A percentile compares a stretch with the other conserved stretches of the same genome.
Conservation (phyloP, 148 eudicot genomes). For the Cornus controversa region DNA sequence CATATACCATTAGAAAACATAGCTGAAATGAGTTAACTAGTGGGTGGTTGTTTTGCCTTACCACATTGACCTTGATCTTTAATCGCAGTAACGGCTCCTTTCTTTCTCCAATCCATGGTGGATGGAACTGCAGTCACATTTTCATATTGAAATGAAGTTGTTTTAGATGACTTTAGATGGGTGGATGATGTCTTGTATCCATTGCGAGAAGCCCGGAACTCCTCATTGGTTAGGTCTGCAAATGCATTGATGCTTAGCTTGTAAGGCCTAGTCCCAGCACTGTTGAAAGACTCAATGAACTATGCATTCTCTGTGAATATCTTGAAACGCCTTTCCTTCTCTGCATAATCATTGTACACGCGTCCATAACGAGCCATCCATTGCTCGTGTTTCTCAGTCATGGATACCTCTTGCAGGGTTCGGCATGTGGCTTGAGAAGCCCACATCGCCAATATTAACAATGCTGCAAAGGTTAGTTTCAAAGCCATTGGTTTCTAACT, state of each 20-base stretch:
- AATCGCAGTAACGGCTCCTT: constrained; percentile 52
- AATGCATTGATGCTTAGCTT: constrained; percentile 40
- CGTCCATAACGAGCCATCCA: constrained; percentile 17
- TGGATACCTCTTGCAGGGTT: constrained; percentile 1
- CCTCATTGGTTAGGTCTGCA: constrained; percentile 47
- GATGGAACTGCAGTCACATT: constrained; percentile 31
- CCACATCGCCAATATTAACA: constrained; percentile 6
- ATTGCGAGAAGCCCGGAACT: constrained; percentile 39
- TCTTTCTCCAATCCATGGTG: constrained; percentile 49
- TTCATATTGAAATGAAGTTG: constrained; percentile 38
- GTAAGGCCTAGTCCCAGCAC: constrained; percentile 5
- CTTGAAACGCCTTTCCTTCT: constrained; percentile 16
- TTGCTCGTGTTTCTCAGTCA: constrained; percentile 8
- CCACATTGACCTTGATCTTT: constrained; percentile 62
- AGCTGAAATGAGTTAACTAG: too few species aligned
- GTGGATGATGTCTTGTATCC: constrained; percentile 28
- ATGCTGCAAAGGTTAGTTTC: constrained; percentile 2
- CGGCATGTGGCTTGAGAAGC: constrained; percentile 16
- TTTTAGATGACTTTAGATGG: constrained; percentile 7
- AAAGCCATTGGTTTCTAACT: constrained; percentile 8
- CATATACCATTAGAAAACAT: too few species aligned
- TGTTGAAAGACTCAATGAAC: constrained; percentile 15
- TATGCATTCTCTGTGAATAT: constrained; percentile 17
- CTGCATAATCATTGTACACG: constrained; percentile 10
- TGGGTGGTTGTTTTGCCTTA: constrained; percentile 16